Evolutionary conservation across 164 flowering plant genomes (phyloP), one percentile per base, ranked within the genome.

Genomic region (Tetracentron sinense): DNA sequence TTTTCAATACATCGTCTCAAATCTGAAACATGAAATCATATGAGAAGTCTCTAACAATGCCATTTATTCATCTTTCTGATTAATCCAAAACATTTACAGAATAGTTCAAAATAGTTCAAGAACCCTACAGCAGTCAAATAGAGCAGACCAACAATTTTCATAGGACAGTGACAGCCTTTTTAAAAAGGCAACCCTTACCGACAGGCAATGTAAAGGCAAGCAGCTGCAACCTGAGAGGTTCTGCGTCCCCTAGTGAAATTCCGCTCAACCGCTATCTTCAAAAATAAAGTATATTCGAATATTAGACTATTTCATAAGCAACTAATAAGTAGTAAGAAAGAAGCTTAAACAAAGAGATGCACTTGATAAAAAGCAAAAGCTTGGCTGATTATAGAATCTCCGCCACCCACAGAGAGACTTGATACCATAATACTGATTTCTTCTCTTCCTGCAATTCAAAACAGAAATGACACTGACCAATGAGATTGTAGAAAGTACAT

Each of bases 131-230:
- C 7, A 25, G 3, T 6, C 30, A 42, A 59, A 4, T 50, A 46
- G 20, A 48, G 30, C 21, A 19, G 33, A 20, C 7, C 6, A 28
- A 28, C 54, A 30, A n/a, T 35, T 50, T 25, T 33, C 30, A 33
- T 30, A 51, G 52, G 31, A 62, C 27, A 6, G 8, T 6, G n/a
- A 44, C n/a, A 23, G 17, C 48, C 57, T 17, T 29, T 54, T 15
- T 7, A 35, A 5, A 7, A 21, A 17, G 7, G 29, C 26, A 1
- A 48, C 58, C 31, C 84, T 82, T 69, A 92, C 98, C 97, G 81
- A 66, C 92, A 94, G 20, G 89, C 85, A 74, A 87, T 80, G 57
- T 94, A 91, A 61, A 91, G 89, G 62, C 97, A 91, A 30, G 92
- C 74, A 72, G 96, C 98, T 33, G 78, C 84, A 56, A 94, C 97